Percentiles rank a stretch among this genome's conserved stretches.
phyloP scores from a whole-genome alignment of 2,329 filamentous ascomycete genomes.

The Davidsoniella australis region DNA sequence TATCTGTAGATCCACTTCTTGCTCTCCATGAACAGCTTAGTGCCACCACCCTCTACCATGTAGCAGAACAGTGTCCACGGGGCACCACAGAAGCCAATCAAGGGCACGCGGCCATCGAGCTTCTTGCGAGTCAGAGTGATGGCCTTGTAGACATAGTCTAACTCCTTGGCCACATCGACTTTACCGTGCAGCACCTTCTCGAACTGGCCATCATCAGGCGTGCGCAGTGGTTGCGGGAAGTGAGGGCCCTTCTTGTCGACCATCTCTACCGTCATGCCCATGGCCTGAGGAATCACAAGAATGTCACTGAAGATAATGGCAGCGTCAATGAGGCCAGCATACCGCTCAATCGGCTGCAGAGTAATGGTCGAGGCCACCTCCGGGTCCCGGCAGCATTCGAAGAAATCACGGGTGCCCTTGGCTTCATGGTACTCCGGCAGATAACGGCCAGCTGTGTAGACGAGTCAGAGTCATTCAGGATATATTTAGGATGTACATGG shows the following conservation, averaged over 20 bases:
- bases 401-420: conserved; percentile 84
- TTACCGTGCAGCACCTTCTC: conserved; percentile 53
- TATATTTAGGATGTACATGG: neutral
- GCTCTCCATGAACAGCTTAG: conserved; percentile 80
- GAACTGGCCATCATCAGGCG: conserved; percentile 73
- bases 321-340: conserved; percentile 75
- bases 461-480: neutral
- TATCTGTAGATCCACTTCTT: conserved; percentile 97
- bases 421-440: conserved; percentile 95
- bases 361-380: conserved; percentile 89
- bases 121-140: conserved; percentile 84
- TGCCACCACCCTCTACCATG: conserved; percentile 96
- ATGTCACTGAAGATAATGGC: conserved; percentile 99
- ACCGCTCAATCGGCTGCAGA: conserved; percentile 87
- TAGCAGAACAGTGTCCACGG: conserved; percentile 97
- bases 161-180: conserved; percentile 69
- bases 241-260: conserved; percentile 91
- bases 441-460: conserved; percentile 65
- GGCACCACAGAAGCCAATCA: conserved; percentile 93
- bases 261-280: conserved; percentile 99
- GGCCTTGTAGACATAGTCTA: conserved; percentile 91
- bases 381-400: conserved; percentile 87
- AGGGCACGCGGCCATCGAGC: conserved; percentile 69
- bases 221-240: conserved; percentile 70
- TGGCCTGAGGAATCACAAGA: conserved; percentile 88